Percentiles rank a stretch among this genome's conserved stretches.
phyloP scores from a whole-genome alignment of 2,329 filamentous ascomycete genomes.

The Diaporthe australafricana region DNA sequence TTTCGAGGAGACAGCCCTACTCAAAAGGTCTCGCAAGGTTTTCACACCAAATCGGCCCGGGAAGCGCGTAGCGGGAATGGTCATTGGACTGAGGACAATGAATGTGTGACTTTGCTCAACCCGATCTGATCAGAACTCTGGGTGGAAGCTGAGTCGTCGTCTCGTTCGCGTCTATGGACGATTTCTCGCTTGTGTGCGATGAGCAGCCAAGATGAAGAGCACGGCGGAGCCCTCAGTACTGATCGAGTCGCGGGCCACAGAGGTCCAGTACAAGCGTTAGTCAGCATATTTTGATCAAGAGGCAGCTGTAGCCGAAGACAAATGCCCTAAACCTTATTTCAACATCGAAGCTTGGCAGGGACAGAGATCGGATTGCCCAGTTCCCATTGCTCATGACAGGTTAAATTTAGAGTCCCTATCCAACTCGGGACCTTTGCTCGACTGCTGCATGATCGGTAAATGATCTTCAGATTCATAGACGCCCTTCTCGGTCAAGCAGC shows the following conservation, averaged over 20 bases:
- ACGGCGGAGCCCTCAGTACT: neutral
- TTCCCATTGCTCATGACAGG: too few relatives aligned
- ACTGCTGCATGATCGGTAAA: too few relatives aligned
- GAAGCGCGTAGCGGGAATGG: neutral
- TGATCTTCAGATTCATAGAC: too few relatives aligned
- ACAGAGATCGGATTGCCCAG: neutral
- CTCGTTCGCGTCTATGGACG: too few relatives aligned
- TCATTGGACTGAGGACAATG: neutral
- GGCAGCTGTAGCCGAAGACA: conserved; percentile 15
- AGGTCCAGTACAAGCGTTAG: neutral
- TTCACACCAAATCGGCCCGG: neutral
- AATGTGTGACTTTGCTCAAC: neutral
- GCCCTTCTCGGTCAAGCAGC: too few relatives aligned
- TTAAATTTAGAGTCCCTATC: too few relatives aligned
- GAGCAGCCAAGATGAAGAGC: neutral
- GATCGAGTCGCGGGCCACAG: neutral
- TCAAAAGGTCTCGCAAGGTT: neutral
- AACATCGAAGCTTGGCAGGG: neutral
- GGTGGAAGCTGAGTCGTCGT: neutral
- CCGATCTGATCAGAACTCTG: neutral
- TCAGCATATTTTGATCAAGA: neutral
- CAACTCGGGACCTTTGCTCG: too few relatives aligned
- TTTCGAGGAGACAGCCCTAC: neutral
- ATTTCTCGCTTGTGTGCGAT: neutral
- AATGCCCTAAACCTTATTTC: conserved; percentile 18